Conservation (phyloP, 352 stramenopile genomes). For the Phytophthora cactorum region DNA sequence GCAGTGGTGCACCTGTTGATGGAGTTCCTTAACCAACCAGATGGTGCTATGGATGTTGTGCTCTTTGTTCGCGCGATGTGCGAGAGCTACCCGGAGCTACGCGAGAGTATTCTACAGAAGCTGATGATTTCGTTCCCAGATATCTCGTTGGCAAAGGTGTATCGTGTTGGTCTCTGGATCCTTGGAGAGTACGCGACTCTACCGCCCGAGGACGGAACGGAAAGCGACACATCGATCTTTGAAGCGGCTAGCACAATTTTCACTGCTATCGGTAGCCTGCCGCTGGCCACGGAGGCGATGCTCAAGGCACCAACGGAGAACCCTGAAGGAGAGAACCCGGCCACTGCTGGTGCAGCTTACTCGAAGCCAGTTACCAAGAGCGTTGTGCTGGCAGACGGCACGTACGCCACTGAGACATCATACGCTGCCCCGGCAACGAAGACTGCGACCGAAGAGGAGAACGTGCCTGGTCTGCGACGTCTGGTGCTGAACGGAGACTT, state of each 20-base stretch:
- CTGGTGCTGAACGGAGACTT: slow-evolving; percentile 95
- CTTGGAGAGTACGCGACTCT: slow-evolving; percentile 93
- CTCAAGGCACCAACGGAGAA: slow-evolving; percentile 46
- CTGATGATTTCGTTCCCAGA: slow-evolving; percentile 94
- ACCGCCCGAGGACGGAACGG: slow-evolving; percentile 43
- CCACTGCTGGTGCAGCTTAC: slow-evolving; percentile 53
- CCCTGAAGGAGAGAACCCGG: slow-evolving; percentile 31
- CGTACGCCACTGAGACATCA: slow-evolving; percentile 98
- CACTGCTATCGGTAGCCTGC: slow-evolving; percentile 78
- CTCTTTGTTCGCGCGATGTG: slow-evolving; percentile 99
- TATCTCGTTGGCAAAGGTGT: slow-evolving; percentile 95
- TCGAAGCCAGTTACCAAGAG: slow-evolving; percentile 97
- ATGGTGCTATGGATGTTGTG: slow-evolving; percentile 98
- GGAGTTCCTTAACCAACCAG: slow-evolving; percentile 96
- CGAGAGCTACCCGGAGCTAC: slow-evolving; percentile 95
- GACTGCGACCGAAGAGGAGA: slow-evolving; percentile 64
- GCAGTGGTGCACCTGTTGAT: slow-evolving; percentile 99
- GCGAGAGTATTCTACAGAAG: slow-evolving; percentile 94
- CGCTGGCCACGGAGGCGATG: slow-evolving; percentile 67
- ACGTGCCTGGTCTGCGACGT: slow-evolving; percentile 81
- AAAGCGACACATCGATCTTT: slow-evolving; percentile 79
- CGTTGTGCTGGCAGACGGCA: slow-evolving; percentile 98
- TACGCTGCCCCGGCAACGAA: slow-evolving; percentile 66
- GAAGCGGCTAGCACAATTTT: slow-evolving; percentile 90
- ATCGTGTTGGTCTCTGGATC: slow-evolving; percentile 98